Percentiles rank a stretch among this genome's conserved stretches.
These are phyloP conservation scores for Chiua virens DNA, from an alignment of 768 basidiomycete genomes.

Conservation along the genomic window DNA sequence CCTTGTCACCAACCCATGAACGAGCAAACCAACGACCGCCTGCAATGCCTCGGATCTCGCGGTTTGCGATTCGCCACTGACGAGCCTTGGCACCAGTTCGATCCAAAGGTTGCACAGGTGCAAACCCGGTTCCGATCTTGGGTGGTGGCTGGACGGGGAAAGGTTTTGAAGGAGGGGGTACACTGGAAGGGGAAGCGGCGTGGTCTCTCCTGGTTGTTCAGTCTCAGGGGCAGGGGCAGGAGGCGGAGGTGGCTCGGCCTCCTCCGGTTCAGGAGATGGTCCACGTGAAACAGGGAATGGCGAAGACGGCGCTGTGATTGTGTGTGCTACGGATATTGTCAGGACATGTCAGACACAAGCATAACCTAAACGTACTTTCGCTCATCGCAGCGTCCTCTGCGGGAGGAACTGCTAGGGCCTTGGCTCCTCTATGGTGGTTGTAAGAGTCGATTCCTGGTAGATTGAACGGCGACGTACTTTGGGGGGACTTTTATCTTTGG, in stretches of 20 bases:
- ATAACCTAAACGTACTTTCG: conserved; percentile 50
- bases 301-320: conserved; percentile 73
- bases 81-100: conserved; percentile 60
- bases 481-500: conserved; percentile 31
- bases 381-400: conserved; percentile 55
- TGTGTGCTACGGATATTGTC: conserved; percentile 43
- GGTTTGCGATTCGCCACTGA: conserved; percentile 71
- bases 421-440: conserved; percentile 28
- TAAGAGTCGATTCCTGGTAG: not conserved
- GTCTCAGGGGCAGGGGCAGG: conserved; percentile 33
- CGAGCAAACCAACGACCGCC: conserved; percentile 80
- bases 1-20: conserved; percentile 85
- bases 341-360: not conserved
- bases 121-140: conserved; percentile 74
- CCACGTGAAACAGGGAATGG: conserved; percentile 44
- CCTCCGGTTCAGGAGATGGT: conserved; percentile 53
- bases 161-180: conserved; percentile 80
- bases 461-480: conserved; percentile 23
- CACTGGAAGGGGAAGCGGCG: conserved; percentile 54
- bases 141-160: conserved; percentile 79
- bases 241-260: conserved; percentile 26
- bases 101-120: conserved; percentile 66
- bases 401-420: conserved; percentile 34
- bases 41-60: conserved; percentile 80
- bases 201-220: conserved; percentile 45